Evolutionary conservation across 164 flowering plant species (phyloP).

Genomic region (Echeveria elegans): DNA sequence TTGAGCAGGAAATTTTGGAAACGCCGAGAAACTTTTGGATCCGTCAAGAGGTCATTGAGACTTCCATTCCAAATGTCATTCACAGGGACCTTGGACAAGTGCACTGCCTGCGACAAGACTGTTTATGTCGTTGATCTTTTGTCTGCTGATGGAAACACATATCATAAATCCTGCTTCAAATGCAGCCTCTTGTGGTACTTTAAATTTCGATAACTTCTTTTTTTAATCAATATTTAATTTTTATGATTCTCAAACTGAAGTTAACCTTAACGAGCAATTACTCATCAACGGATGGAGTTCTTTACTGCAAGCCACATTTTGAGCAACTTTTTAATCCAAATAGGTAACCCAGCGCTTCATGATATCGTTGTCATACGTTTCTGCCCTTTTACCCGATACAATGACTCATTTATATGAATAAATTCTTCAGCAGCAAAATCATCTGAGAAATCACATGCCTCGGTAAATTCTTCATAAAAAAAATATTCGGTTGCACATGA

Average conservation of each 20-base stretch:
- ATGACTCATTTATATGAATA: too few relatives aligned
- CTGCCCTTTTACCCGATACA: too few relatives aligned
- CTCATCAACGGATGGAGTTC: constrained; percentile 1
- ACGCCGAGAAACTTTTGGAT: constrained; percentile 43
- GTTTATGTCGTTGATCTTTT: constrained; percentile 1
- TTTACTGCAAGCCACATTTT: constrained; percentile 3
- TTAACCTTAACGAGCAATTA: constrained; percentile 3
- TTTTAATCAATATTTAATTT: too few relatives aligned
- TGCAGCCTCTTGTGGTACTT: background rate
- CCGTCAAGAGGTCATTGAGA: too few relatives aligned
- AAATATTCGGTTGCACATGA: too few relatives aligned
- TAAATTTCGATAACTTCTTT: too few relatives aligned
- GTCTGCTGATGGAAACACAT: background rate
- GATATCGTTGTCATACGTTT: too few relatives aligned
- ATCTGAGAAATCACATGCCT: background rate
- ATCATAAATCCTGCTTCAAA: constrained; percentile 4
- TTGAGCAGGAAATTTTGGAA: constrained; percentile 37
- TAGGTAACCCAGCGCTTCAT: constrained; percentile 1
- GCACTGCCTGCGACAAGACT: constrained; percentile 4
- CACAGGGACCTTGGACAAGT: constrained; percentile 6
- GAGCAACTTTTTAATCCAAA: constrained; percentile 6
- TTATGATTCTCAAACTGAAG: too few relatives aligned
- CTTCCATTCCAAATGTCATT: too few relatives aligned
- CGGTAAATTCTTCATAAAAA: too few relatives aligned
- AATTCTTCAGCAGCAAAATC: background rate